Conservation (phyloP, 768 basidiomycete genomes). For the Trametopsis cervina region DNA sequence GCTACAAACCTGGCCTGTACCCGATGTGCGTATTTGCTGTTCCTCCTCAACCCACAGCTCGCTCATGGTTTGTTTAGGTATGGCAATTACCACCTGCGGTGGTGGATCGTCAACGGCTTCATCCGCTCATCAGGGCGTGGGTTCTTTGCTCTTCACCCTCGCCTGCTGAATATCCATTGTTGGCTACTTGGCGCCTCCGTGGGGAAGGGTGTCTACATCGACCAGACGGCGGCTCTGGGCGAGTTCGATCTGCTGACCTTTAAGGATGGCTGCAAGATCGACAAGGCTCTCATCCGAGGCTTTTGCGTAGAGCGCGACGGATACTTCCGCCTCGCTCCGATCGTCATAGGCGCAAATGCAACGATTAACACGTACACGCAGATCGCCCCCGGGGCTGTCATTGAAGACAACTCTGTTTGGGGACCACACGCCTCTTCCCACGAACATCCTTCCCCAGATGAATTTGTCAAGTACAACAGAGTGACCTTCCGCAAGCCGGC, state of each 20-base stretch:
- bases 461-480: slow-evolving; percentile 34
- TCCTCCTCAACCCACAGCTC: background rate
- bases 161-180: slow-evolving; percentile 34
- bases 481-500: slow-evolving; percentile 28
- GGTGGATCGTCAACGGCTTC: slow-evolving; percentile 38
- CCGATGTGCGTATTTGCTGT: slow-evolving; percentile 18
- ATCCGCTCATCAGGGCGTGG: slow-evolving; percentile 35
- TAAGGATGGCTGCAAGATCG: slow-evolving; percentile 37
- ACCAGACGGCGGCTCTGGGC: slow-evolving; percentile 31
- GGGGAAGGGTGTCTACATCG: slow-evolving; percentile 34
- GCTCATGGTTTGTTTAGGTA: slow-evolving; percentile 1
- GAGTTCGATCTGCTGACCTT: slow-evolving; percentile 40
- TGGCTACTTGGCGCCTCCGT: slow-evolving; percentile 39
- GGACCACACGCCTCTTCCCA: slow-evolving; percentile 42
- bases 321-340: slow-evolving; percentile 32
- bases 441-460: slow-evolving; percentile 30
- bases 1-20: slow-evolving; percentile 25
- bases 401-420: slow-evolving; percentile 31
- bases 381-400: slow-evolving; percentile 33
- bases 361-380: slow-evolving; percentile 39
- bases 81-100: slow-evolving; percentile 36
- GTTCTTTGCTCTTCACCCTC: slow-evolving; percentile 33
- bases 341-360: slow-evolving; percentile 32
- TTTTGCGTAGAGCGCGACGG: slow-evolving; percentile 42
- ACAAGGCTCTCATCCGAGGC: slow-evolving; percentile 33